Evolutionary conservation across 2,329 filamentous ascomycete species (phyloP), one percentile per base, ranked within the genome.

Genomic region (Colletotrichum incanum): DNA sequence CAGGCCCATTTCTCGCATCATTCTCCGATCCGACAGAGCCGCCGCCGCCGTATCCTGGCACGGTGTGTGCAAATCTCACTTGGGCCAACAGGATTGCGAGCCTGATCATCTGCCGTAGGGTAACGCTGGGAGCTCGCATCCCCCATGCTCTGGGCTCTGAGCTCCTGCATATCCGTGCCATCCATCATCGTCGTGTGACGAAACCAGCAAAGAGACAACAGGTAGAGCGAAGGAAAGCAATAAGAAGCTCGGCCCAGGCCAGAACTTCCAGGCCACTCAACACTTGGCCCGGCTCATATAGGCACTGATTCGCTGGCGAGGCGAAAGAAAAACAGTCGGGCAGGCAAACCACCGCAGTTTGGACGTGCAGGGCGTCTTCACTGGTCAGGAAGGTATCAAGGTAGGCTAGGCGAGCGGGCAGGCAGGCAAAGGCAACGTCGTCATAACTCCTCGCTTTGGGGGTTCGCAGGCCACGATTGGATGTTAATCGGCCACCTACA

Each of bases 1-100:
- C 64, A 67, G 64, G 64, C 34, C 45, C 37, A 50, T 59, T 28
- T 49, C 50, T 64, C 65, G 65, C 59, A 59, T 69, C 65, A 69
- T 61, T 52, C 54, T 64, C 70, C 66, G 70, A 72, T 72, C 70
- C 65, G 70, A 72, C n/a, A 70, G 70, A 70, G 70, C 70, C 70
- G 69, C 69, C 47, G 59, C 65, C n/a, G 26, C 54, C 52, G 49
- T 64, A 72, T 64, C 65, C 70, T 65, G 41, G 65, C 31, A 64
- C 43, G 56, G 41, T 39, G 39, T 68, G 26, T 63, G 65, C 59
- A 49, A 62, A 45, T 54, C 18, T 28, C 34, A 18, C 34, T 45
- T 23, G 43, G 26, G 37, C 54, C 59, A 72, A 60, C 66, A 47
- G 52, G 50, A 47, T 56, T 41, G 20, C 45, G 28, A 50, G 49